These are phyloP conservation scores for Nicotiana knightiana DNA, from an alignment of 257 asterid genomes.

Conservation along the genomic window DNA sequence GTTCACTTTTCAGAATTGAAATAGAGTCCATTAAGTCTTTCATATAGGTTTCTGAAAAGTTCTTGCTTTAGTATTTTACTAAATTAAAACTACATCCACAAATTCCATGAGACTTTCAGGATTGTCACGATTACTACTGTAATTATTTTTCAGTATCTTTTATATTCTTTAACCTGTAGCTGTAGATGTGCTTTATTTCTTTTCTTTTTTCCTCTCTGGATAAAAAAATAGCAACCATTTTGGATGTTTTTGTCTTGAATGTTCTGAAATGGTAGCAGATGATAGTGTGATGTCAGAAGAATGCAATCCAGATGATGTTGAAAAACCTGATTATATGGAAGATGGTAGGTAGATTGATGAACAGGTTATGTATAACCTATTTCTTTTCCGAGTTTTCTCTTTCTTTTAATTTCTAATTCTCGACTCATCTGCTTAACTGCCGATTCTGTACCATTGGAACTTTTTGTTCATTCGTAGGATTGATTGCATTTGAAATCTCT, in stretches of 20 bases:
- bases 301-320: slow-evolving; percentile 25
- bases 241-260: slow-evolving; percentile 7
- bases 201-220: background rate
- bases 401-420: background rate
- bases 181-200: background rate
- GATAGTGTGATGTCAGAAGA: slow-evolving; percentile 30
- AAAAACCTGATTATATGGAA: slow-evolving; percentile 21
- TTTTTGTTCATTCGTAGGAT: background rate
- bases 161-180: background rate
- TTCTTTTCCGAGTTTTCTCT: background rate
- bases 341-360: slow-evolving; percentile 23
- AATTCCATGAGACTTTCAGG: too few relatives aligned
- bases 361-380: background rate
- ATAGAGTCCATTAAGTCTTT: background rate
- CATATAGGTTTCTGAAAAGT: background rate
- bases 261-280: slow-evolving; percentile 26
- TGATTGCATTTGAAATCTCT: background rate
- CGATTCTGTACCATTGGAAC: background rate
- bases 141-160: background rate
- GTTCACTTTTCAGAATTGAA: background rate
- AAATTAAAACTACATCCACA: background rate
- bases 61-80: background rate
- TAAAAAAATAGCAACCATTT: background rate
- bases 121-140: too few relatives aligned
- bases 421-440: background rate